Evolutionary conservation across 768 basidiomycete species (phyloP).

Genomic region (Podaxis mareebaensis): DNA sequence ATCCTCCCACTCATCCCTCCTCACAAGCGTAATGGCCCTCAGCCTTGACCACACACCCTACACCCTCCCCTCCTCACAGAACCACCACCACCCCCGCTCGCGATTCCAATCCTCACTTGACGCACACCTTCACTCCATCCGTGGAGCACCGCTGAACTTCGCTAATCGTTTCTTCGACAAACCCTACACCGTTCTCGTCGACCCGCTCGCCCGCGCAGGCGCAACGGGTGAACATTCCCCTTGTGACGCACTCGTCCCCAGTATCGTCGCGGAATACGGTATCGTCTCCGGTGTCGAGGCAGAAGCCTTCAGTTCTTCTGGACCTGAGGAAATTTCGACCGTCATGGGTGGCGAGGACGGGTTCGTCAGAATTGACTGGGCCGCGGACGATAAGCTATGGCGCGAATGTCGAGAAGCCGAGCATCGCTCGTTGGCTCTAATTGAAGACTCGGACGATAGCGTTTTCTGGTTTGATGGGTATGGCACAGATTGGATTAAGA

Average conservation of each 20-base stretch:
- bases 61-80: slow-evolving; percentile 31
- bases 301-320: slow-evolving; percentile 36
- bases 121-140: slow-evolving; percentile 74
- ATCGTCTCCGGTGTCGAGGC: slow-evolving; percentile 67
- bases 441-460: slow-evolving; percentile 80
- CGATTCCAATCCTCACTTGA: slow-evolving; percentile 47
- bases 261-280: slow-evolving; percentile 82
- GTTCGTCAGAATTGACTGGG: slow-evolving; percentile 63
- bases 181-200: slow-evolving; percentile 77
- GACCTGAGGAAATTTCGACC: slow-evolving; percentile 6
- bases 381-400: slow-evolving; percentile 57
- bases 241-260: slow-evolving; percentile 87
- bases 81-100: slow-evolving; percentile 30
- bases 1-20: slow-evolving; percentile 58
- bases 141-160: slow-evolving; percentile 59
- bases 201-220: slow-evolving; percentile 81
- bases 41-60: slow-evolving; percentile 79
- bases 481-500: slow-evolving; percentile 87
- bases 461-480: slow-evolving; percentile 82
- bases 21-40: slow-evolving; percentile 76
- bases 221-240: slow-evolving; percentile 91
- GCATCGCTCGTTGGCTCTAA: slow-evolving; percentile 53
- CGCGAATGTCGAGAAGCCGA: slow-evolving; percentile 61
- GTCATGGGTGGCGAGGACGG: not conserved
- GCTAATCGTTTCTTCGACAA: slow-evolving; percentile 93